Conservation (phyloP, 371 early-diverging fungal species). For the Mortierella sp. region DNA sequence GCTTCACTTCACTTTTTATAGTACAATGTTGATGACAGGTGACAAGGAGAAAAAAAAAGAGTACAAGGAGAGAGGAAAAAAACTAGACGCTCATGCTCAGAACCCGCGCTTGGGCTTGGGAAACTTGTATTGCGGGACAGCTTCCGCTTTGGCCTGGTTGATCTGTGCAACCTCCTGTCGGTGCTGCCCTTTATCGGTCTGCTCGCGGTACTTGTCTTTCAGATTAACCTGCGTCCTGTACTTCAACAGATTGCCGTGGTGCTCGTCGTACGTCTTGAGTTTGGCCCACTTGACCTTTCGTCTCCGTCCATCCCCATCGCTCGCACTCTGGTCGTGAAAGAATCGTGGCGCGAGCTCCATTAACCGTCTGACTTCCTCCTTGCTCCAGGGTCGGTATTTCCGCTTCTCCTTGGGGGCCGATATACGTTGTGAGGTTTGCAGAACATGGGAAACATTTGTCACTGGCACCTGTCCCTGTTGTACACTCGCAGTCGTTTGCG, state of each 20-base stretch:
- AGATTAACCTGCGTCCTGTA: conserved; percentile 38
- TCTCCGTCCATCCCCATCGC: not conserved
- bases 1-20: not conserved
- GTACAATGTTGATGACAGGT: not conserved
- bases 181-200: conserved; percentile 37
- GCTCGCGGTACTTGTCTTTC: conserved; percentile 49
- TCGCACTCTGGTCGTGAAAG: not conserved
- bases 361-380: conserved; percentile 25
- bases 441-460: not conserved
- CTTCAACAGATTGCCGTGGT: conserved; percentile 26
- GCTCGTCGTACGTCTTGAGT: conserved; percentile 32
- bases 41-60: not conserved
- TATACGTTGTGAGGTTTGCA: not conserved
- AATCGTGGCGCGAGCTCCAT: conserved; percentile 32
- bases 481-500: not conserved
- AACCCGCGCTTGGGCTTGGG: not conserved
- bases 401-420: conserved; percentile 1
- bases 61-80: not conserved
- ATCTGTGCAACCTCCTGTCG: conserved; percentile 10
- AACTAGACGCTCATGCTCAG: not conserved
- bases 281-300: conserved; percentile 27
- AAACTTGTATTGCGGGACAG: conserved; percentile 22
- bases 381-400: conserved; percentile 25
- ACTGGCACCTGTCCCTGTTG: not conserved
- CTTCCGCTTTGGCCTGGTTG: conserved; percentile 3